Percentiles rank a stretch among this genome's conserved stretches.
Conservation (phyloP, 371 early-diverging fungal genomes). For the Quaeritorhiza haematococci region DNA sequence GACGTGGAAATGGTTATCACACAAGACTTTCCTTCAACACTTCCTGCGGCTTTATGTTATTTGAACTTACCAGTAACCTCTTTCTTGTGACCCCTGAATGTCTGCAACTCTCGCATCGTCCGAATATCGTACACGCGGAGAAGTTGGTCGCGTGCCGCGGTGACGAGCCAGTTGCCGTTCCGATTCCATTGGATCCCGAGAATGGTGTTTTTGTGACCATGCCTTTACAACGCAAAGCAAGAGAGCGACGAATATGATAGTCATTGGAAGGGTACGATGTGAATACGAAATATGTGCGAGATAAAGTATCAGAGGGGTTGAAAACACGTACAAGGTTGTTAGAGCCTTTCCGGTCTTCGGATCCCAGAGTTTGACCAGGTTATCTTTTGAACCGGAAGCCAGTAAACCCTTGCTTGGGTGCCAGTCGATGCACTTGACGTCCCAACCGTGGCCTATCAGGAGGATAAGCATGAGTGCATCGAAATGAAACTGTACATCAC, state of each 20-base stretch:
- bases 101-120: constrained; percentile 89
- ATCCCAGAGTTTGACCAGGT: constrained; percentile 98
- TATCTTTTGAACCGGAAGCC: constrained; percentile 98
- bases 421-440: constrained; percentile 98
- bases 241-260: neutral
- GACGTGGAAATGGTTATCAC: too few relatives aligned
- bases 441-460: constrained; percentile 94
- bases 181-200: constrained; percentile 89
- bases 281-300: neutral
- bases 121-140: constrained; percentile 95
- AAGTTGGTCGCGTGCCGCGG: constrained; percentile 93
- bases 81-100: constrained; percentile 88
- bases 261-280: neutral
- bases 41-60: neutral
- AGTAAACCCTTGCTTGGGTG: constrained; percentile 93
- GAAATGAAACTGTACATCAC: too few relatives aligned
- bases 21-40: too few relatives aligned
- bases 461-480: neutral
- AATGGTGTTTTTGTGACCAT: constrained; percentile 97
- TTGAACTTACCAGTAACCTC: constrained; percentile 82
- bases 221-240: too few relatives aligned
- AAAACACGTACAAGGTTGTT: constrained; percentile 73
- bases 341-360: constrained; percentile 88
- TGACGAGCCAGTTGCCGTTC: constrained; percentile 96
- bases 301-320: too few relatives aligned